phyloP scores from a whole-genome alignment of 495 filamentous ascomycete species.

The Corynascus novoguineensis region DNA sequence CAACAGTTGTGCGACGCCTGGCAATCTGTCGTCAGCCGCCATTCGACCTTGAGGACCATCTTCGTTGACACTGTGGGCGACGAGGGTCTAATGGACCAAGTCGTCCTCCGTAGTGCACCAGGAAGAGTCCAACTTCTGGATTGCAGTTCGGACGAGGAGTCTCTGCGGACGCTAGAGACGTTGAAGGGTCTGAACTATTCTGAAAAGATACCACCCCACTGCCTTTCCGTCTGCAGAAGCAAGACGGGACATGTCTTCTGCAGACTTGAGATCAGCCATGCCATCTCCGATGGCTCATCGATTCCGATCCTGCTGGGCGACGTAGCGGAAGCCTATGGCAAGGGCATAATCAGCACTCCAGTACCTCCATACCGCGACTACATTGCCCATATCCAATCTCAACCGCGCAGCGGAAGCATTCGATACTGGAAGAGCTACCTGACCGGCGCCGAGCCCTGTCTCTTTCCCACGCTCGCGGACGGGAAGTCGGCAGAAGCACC shows the following conservation, averaged over 20 bases:
- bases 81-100: conserved; percentile 24
- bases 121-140: conserved; percentile 37
- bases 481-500: conserved; percentile 1
- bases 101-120: conserved; percentile 20
- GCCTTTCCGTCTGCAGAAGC: conserved; percentile 32
- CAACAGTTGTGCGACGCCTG: conserved; percentile 16
- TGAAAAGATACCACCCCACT: conserved; percentile 39
- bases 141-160: conserved; percentile 37
- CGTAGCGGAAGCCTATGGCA: conserved; percentile 6
- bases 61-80: conserved; percentile 33
- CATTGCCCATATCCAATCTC: conserved; percentile 35
- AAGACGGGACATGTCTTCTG: conserved; percentile 26
- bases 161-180: background rate
- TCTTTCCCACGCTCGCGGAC: conserved; percentile 25
- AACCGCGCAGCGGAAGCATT: conserved; percentile 43
- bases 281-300: conserved; percentile 22
- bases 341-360: background rate
- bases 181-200: conserved; percentile 8
- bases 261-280: conserved; percentile 50
- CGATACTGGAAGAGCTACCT: conserved; percentile 25
- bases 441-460: conserved; percentile 24
- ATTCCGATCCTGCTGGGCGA: conserved; percentile 18
- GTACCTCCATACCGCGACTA: conserved; percentile 19
- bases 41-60: conserved; percentile 37
- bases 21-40: conserved; percentile 20